Percentiles rank a stretch among this genome's conserved stretches.
Conservation (phyloP, 2,329 filamentous ascomycete species). For the Penicillium sp. region DNA sequence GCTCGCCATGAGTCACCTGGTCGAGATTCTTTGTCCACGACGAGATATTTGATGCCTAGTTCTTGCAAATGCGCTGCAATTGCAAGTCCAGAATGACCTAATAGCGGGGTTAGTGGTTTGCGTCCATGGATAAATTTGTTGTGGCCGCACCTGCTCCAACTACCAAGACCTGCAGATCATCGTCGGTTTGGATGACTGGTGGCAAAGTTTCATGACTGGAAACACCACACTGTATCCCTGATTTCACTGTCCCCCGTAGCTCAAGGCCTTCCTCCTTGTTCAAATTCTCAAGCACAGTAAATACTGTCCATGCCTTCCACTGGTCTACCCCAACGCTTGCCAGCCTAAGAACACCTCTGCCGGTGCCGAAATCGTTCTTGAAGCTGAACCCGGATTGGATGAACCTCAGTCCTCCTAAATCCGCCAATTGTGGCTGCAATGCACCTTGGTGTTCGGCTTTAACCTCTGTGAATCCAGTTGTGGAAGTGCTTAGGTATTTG, state of each 20-base stretch:
- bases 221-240: not conserved
- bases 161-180: not conserved
- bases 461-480: not conserved
- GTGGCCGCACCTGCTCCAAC: constrained; percentile 4
- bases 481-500: constrained; percentile 1
- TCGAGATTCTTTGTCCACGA: constrained; percentile 7
- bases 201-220: not conserved
- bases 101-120: not conserved
- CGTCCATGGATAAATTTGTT: not conserved
- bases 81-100: constrained; percentile 5
- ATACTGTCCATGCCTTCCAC: constrained; percentile 10
- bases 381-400: constrained; percentile 9
- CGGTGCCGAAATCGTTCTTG: constrained; percentile 1
- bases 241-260: not conserved
- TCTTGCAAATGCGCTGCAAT: constrained; percentile 4
- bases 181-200: not conserved
- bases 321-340: constrained; percentile 2
- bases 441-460: not conserved
- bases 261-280: not conserved
- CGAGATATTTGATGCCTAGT: constrained; percentile 4
- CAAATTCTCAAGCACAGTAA: constrained; percentile 1
- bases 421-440: not conserved
- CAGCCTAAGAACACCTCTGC: constrained; percentile 4
- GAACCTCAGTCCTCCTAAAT: constrained; percentile 2
- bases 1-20: constrained; percentile 1